A percentile compares a stretch with the other conserved stretches of the same genome.
Evolutionary conservation across 768 basidiomycete genomes (phyloP).

Genomic region (Boletus rex-veris): DNA sequence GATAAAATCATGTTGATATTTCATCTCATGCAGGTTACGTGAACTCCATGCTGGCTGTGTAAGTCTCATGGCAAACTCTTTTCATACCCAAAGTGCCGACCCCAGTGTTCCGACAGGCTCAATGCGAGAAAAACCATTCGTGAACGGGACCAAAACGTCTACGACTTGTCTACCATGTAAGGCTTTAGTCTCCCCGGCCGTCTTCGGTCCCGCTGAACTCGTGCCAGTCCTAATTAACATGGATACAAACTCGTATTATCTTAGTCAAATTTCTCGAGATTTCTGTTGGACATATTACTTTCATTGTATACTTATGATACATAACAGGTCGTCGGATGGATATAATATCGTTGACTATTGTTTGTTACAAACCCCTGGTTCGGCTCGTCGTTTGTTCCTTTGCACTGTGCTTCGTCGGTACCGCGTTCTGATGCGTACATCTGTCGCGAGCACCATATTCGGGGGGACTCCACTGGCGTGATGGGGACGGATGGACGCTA

Average conservation of each 20-base stretch:
- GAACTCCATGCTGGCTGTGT: conserved; percentile 16
- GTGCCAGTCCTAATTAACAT: too few relatives aligned
- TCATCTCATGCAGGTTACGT: conserved; percentile 4
- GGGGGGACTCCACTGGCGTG: neutral
- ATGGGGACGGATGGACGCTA: neutral
- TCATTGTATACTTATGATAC: too few relatives aligned
- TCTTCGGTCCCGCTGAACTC: too few relatives aligned
- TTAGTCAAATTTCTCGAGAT: too few relatives aligned
- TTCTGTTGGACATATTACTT: too few relatives aligned
- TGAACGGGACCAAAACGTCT: neutral
- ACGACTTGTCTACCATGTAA: neutral
- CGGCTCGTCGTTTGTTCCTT: too few relatives aligned
- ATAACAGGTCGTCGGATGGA: too few relatives aligned
- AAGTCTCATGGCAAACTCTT: neutral
- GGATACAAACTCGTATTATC: too few relatives aligned
- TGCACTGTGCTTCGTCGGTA: neutral
- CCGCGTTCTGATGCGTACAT: conserved; percentile 20
- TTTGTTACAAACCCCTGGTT: too few relatives aligned
- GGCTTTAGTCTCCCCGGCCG: too few relatives aligned
- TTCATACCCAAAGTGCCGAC: neutral
- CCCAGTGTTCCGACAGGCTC: conserved; percentile 1
- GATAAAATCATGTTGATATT: neutral
- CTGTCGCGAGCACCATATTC: conserved; percentile 19
- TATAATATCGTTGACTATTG: too few relatives aligned
- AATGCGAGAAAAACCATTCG: conserved; percentile 11